Evolutionary conservation across 768 basidiomycete genomes (phyloP).

Genomic region (Boletellus ananiceps): DNA sequence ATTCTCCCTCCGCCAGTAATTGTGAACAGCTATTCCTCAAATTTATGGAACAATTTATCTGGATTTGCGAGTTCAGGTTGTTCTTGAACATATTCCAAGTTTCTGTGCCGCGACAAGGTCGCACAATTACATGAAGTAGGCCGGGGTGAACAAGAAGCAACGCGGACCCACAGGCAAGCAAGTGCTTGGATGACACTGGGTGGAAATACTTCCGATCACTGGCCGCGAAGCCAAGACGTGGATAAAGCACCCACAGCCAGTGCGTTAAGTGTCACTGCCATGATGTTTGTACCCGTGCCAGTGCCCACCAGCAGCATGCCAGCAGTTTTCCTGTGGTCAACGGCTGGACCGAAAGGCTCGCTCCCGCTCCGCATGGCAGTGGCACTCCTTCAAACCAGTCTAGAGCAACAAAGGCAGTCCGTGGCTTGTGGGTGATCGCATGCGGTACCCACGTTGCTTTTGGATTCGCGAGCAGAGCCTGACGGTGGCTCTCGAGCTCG

Average conservation of each 20-base stretch:
- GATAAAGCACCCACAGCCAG: neutral
- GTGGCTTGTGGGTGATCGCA: neutral
- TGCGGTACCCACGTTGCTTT: neutral
- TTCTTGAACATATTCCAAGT: too few species aligned
- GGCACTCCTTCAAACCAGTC: neutral
- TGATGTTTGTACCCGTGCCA: neutral
- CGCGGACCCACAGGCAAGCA: neutral
- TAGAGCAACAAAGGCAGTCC: neutral
- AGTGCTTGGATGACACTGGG: neutral
- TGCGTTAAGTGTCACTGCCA: neutral
- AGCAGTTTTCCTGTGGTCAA: neutral
- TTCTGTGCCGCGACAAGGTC: too few species aligned
- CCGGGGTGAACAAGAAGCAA: neutral
- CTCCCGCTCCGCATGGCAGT: neutral
- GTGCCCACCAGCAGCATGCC: neutral
- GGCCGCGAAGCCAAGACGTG: neutral
- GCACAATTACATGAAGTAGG: too few species aligned
- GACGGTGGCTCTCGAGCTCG: neutral
- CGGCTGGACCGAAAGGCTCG: neutral
- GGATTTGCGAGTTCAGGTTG: neutral
- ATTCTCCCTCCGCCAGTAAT: neutral
- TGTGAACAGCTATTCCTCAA: neutral
- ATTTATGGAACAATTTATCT: neutral
- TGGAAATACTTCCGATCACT: neutral
- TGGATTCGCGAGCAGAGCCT: neutral